Conservation (phyloP, 2,329 filamentous ascomycete genomes). For the Paraconiothyrium brasiliense region DNA sequence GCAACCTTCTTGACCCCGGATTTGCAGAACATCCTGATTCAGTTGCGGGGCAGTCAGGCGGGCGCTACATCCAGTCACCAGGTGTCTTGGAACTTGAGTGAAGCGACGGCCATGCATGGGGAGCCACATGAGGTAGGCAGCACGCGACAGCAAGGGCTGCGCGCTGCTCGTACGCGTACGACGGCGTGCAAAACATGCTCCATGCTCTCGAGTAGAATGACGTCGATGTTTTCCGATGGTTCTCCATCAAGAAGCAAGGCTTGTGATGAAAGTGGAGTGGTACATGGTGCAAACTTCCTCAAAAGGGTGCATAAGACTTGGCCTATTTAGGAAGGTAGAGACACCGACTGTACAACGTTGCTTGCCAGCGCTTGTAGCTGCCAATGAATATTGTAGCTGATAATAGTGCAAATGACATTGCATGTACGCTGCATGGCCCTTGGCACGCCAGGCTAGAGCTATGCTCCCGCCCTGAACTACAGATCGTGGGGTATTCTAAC, state of each 20-base stretch:
- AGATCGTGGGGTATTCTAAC: too few relatives aligned
- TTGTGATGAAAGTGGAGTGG: background rate
- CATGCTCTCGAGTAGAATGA: background rate
- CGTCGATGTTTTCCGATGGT: background rate
- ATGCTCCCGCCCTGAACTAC: too few relatives aligned
- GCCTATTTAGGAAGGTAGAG: conserved; percentile 7
- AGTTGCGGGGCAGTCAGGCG: background rate
- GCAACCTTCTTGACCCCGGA: conserved; percentile 5
- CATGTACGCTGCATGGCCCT: background rate
- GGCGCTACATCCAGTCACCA: background rate
- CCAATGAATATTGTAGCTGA: background rate
- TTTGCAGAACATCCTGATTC: background rate
- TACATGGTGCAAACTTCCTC: background rate
- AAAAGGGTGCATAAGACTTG: background rate
- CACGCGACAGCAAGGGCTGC: background rate
- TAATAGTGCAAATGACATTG: background rate
- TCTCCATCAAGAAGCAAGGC: background rate
- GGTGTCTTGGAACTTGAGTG: background rate
- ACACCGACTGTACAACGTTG: background rate
- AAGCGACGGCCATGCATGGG: background rate
- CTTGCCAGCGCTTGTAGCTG: background rate
- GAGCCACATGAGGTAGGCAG: conserved; percentile 1
- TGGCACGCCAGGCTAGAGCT: background rate
- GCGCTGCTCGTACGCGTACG: background rate
- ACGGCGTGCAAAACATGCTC: background rate